Base-by-base conservation (phyloP, 176 grass and related monocot species). In the Aechmea fasciata region DNA sequence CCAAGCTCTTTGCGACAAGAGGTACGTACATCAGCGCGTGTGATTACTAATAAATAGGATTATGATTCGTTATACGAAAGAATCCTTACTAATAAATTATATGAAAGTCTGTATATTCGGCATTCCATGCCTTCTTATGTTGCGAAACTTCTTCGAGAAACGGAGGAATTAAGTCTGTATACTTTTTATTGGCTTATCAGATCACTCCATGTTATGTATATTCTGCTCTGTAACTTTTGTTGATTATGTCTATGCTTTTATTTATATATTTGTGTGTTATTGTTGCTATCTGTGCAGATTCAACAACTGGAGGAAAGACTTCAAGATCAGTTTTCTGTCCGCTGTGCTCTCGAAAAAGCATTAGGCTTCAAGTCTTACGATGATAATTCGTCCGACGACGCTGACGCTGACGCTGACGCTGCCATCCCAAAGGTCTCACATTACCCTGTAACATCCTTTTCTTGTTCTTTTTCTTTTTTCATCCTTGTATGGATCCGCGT, bases 291-390 rank as follows among this genome's bases (percentile, higher is more conserved):
- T 51, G 69, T 75, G 41, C 84, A 99, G 94, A 85, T 99, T 48
- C 89, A 88, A 47, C 69, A 85, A 72, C 90, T 99, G 67, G 94
- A 87, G 75, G 75, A 87, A 80, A 68, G 84, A 77, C 79, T 97
- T 2, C 79, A 87, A 52, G 89, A 93, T 80, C 89, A 97, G 53
- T 92, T 97, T 47, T 41, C 78, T 15, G 65, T 93, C 59, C 87
- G 82, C 13, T 61, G 55, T 52, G 89, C 77, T 72, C 72, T 97
- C 3, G 94, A 99, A 82, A 92, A 90, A 64, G 82, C 89, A 52
- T 48, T 99, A 83, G 82, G 77, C 18, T 77, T 84, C 71, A 87
- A 82, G 59, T 81, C 82, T 23, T 68, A 67, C 75, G 29, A 76
- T 22, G 51, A 82, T 63, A 69, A 73, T 75, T 54, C 74, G 67